Evolutionary conservation across 208 protist species (phyloP), one percentile per base, ranked within the genome.

Genomic region (Trichomonas gallinae): DNA sequence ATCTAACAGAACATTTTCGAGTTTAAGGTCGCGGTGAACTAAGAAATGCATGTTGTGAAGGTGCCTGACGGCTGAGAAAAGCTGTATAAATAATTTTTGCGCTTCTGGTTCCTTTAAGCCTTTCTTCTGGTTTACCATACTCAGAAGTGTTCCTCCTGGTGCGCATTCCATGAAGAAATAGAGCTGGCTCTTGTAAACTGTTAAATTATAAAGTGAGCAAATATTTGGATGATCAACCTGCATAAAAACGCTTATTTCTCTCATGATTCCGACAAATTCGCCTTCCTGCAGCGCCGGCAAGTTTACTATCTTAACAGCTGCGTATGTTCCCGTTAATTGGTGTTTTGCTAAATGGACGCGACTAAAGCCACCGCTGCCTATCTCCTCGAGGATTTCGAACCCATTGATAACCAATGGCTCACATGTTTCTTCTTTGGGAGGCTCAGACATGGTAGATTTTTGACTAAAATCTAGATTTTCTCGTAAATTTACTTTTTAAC

Each of bases 21-120:
- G 81, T 26, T 96, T 96, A 0, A 96, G 23, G 36, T 96, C 93
- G 21, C 93, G 45, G 34, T 96, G 58, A 45, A 96, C 93, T 23
- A 96, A 40, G 36, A 85, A 85, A 85, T 85, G 81, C 26, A 44
- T 44, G 10, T 13, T 44, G n/a, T 85, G 81, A 34, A 85, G 10
- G n/a, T 85, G 81, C n/a, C 81, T 36, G 6, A 85, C 34, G 36
- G 81, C 81, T 15, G 26, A 36, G 42, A 42, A 85, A 42, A 85
- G 34, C n/a, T 85, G 81, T 15, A 85, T 85, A 40, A 85, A 85
- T 44, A 85, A 44, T 85, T 42, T 36, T 44, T 85, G 26, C 34
- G 81, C 81, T 42, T 85, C 81, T 44, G 81, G 34, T 42, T 85
- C 81, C 15, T 85, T 85, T 10, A 85, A n/a, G 0, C 81, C 81